A percentile compares a stretch with the other conserved stretches of the same genome.
phyloP scores from a whole-genome alignment of 2,329 filamentous ascomycete species.

The Diaporthe nobilis region DNA sequence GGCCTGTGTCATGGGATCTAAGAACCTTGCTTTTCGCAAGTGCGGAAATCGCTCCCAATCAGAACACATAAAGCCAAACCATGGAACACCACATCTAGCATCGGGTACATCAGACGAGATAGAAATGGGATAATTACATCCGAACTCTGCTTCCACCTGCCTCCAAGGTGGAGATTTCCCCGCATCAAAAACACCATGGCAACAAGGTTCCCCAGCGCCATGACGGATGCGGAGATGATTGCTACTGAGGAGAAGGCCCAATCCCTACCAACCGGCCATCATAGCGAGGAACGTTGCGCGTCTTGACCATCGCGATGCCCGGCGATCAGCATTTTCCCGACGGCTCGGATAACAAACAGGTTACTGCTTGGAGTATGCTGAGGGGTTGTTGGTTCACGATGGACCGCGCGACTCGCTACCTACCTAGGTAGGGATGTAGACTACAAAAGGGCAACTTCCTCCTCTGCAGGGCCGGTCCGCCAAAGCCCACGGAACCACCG shows the following conservation, averaged over 20 bases:
- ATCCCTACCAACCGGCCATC: background rate
- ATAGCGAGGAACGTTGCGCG: conserved; percentile 25
- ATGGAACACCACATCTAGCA: background rate
- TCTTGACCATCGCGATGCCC: background rate
- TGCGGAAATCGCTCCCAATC: background rate
- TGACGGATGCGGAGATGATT: conserved; percentile 31
- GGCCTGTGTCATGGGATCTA: too few relatives aligned
- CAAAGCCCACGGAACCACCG: background rate
- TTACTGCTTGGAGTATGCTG: background rate
- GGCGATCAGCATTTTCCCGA: conserved; percentile 18
- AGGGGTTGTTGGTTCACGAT: conserved; percentile 20
- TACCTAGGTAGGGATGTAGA: too few relatives aligned
- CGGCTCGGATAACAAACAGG: background rate
- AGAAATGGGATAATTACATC: conserved; percentile 17
- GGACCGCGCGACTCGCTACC: background rate
- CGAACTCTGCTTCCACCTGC: background rate
- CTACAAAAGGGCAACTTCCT: background rate
- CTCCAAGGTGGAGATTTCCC: conserved; percentile 21
- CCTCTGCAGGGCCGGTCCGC: background rate
- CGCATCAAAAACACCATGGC: conserved; percentile 13
- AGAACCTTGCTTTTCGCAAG: background rate
- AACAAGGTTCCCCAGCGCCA: conserved; percentile 18
- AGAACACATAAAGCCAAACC: too few relatives aligned
- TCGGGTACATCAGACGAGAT: background rate
- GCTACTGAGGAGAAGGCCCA: conserved; percentile 19